Base-by-base conservation (phyloP, 2,329 filamentous ascomycete species). In the Colletotrichum sp. region DNA sequence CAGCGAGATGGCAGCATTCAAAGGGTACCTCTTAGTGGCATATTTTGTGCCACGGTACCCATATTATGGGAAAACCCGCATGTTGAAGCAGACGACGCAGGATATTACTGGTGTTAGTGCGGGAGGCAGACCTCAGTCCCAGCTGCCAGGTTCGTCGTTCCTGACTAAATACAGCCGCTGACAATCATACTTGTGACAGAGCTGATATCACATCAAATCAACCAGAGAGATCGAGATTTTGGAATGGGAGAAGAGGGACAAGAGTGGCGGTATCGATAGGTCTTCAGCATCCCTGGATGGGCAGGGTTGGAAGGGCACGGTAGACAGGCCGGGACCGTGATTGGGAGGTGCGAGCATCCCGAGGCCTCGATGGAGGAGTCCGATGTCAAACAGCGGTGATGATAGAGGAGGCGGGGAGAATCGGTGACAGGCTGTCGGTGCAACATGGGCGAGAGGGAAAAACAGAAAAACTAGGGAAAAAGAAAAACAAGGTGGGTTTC, bases 351-450 rank as follows among this genome's bases (percentile, higher is more conserved):
- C 44, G 30, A 59, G 28, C 59, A 26, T 64, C 15, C 68, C 49
- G 62, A 72, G 69, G 68, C 34, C 49, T 62, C 69, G n/a, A 72
- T 59, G 55, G 21, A 18, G 57, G 71, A 36, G 44, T 26, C 63
- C 63, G 44, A 65, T 60, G 21, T 26, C 44, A 76, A 74, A 36
- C 70, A 74, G 74, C 74, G 74, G 74, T 76, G 74, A 74, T 76
- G 74, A 52, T 52, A 52, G 70, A 64, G 26, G 68, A 36, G 68
- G 72, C 73, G 44, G 39, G 63, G 36, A 44, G 57, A 71, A 59
- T 68, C 30, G 69, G 69, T 76, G 69, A 76, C 73, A 68, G 63
- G 62, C 55, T 60, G 57, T 32, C 57, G 73, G 69, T 49, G 70
- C 73, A 64, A 60, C 63, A 36, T 39, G 39, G 24, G 30, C 44